Conservation (phyloP, 139 green algal species). For the Micractinium conductrix region DNA sequence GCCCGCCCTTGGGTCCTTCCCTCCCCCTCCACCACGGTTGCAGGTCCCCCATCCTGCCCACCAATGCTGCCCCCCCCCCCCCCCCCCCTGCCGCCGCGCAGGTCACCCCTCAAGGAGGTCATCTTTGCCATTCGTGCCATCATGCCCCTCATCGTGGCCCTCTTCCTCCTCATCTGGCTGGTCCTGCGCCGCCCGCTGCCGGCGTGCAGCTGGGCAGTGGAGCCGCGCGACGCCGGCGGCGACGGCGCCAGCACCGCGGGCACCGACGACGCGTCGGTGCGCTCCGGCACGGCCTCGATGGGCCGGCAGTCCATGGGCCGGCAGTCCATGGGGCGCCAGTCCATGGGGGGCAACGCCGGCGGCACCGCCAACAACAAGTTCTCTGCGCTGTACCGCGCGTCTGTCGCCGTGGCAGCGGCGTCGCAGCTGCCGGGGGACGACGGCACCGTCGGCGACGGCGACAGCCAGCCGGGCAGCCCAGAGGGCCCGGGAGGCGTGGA, state of each 20-base stretch:
- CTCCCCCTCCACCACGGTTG: neutral
- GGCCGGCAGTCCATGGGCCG: neutral
- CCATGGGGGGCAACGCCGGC: neutral
- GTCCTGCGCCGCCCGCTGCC: constrained; percentile 45
- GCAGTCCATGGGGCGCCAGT: neutral
- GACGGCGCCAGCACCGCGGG: neutral
- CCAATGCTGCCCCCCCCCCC: neutral
- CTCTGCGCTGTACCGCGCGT: neutral
- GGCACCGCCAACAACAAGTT: neutral
- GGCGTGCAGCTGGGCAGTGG: constrained; percentile 13
- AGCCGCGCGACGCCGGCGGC: constrained; percentile 6
- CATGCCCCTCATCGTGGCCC: constrained; percentile 41
- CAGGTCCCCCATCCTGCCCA: neutral
- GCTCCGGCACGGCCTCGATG: neutral
- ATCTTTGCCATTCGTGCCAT: constrained; percentile 59
- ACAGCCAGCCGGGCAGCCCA: neutral
- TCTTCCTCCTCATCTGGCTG: constrained; percentile 46
- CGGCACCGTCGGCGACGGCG: neutral
- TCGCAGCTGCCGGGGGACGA: neutral
- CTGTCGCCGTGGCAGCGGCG: neutral
- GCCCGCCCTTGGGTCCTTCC: too few species aligned
- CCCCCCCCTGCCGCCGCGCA: neutral
- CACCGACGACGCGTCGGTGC: neutral
- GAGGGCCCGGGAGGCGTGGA: neutral
- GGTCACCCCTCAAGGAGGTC: constrained; percentile 49